Evolutionary conservation across 2,329 filamentous ascomycete species (phyloP), one percentile per base, ranked within the genome.

Genomic region (Drechmeria coniospora): DNA sequence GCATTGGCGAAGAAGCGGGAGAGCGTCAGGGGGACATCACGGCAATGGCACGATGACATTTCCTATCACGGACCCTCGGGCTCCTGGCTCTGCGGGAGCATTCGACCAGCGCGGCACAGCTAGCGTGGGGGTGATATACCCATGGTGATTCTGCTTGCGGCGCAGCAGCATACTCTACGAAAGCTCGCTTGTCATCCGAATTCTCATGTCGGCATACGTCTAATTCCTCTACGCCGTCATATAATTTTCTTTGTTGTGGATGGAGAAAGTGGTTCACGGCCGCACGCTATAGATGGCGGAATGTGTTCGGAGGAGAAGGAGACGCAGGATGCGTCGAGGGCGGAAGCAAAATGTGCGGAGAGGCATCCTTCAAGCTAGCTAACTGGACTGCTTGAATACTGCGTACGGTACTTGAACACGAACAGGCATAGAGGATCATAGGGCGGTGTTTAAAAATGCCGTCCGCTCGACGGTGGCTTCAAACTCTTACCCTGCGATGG

Each of bases 111-210:
- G n/a, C n/a, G n/a, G n/a, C n/a, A n/a, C n/a, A n/a, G n/a, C n/a
- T n/a, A n/a, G n/a, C n/a, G n/a, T n/a, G n/a, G n/a, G n/a, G n/a
- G n/a, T n/a, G n/a, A n/a, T n/a, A n/a, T n/a, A n/a, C n/a, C n/a
- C n/a, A n/a, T n/a, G n/a, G n/a, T n/a, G n/a, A n/a, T 19, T 19
- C 9, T 6, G 5, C 25, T 10, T 12, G 20, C 10, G 13, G 23
- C 28, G 36, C 37, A 41, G n/a, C 37, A 37, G 39, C 45, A 40
- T 50, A 50, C 45, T 49, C 40, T 44, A 42, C 26, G 41, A 40
- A 40, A 30, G 38, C 36, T 40, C 43, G 30, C 36, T 37, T 41
- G n/a, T n/a, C n/a, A n/a, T 39, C 35, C 32, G 26, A 33, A 32
- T 42, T 32, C 45, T 36, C 40, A 36, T 45, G 24, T 15, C 5